These are phyloP conservation scores for Moniliella sp. DNA, from an alignment of 1,284 basidiomycete genomes.

Conservation along the genomic window DNA sequence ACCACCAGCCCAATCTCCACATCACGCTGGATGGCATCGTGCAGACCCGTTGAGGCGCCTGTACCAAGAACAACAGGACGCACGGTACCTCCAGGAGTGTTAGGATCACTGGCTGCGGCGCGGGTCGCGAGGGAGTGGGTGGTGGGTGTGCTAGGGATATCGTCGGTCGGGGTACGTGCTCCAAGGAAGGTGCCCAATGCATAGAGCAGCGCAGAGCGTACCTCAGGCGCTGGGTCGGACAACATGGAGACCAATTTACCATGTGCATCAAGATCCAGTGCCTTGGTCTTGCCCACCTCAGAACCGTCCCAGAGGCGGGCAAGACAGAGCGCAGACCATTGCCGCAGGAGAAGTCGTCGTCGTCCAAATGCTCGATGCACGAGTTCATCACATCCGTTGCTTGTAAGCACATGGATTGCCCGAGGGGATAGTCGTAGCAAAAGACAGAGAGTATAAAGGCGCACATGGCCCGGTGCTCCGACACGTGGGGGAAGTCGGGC, in stretches of 20 bases:
- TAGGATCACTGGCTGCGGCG: too few relatives aligned
- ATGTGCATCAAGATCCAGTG: slow-evolving; percentile 59
- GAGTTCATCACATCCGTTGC: slow-evolving; percentile 63
- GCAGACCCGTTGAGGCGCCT: slow-evolving; percentile 56
- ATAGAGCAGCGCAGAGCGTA: slow-evolving; percentile 70
- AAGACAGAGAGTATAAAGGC: slow-evolving; percentile 87
- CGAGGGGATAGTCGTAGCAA: slow-evolving; percentile 62
- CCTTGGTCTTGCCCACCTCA: slow-evolving; percentile 70
- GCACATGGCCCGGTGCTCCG: slow-evolving; percentile 96
- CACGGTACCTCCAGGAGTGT: too few relatives aligned
- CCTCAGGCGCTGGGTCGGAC: slow-evolving; percentile 73
- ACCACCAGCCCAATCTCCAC: slow-evolving; percentile 42
- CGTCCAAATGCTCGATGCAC: slow-evolving; percentile 58
- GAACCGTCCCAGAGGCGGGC: slow-evolving; percentile 84
- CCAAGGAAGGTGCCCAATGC: slow-evolving; percentile 84
- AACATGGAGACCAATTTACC: slow-evolving; percentile 64
- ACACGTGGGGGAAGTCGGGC: slow-evolving; percentile 48
- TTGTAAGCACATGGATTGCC: slow-evolving; percentile 64
- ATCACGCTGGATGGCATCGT: slow-evolving; percentile 48
- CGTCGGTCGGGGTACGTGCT: slow-evolving; percentile 44
- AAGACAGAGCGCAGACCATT: slow-evolving; percentile 83
- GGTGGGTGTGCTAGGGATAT: too few relatives aligned
- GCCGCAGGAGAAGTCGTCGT: slow-evolving; percentile 71
- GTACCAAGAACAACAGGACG: slow-evolving; percentile 49
- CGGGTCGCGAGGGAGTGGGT: too few relatives aligned